Evolutionary conservation across 2,329 filamentous ascomycete species (phyloP).

Genomic region (Aureobasidium sp.): DNA sequence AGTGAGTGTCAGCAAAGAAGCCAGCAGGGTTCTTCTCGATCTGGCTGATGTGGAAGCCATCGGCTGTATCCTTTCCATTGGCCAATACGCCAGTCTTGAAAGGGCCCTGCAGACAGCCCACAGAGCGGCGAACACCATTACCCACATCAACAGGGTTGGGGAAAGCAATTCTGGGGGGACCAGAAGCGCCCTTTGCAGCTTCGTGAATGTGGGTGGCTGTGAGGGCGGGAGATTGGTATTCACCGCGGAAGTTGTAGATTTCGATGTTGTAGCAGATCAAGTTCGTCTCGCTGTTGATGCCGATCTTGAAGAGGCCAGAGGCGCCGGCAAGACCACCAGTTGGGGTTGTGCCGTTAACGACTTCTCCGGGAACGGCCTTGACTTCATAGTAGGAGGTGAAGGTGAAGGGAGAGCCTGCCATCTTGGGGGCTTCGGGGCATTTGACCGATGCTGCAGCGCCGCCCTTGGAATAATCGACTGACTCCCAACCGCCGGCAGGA

Average conservation of each 20-base stretch:
- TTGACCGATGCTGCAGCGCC: background rate
- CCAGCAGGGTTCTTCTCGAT: slow-evolving; percentile 45
- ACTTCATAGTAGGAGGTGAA: slow-evolving; percentile 47
- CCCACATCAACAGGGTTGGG: slow-evolving; percentile 42
- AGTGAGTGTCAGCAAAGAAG: slow-evolving; percentile 51
- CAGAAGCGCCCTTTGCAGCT: slow-evolving; percentile 38
- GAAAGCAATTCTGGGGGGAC: slow-evolving; percentile 48
- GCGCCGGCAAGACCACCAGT: slow-evolving; percentile 39
- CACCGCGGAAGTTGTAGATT: slow-evolving; percentile 42
- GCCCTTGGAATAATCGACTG: slow-evolving; percentile 4
- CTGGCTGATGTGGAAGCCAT: slow-evolving; percentile 43
- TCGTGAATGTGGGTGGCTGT: slow-evolving; percentile 53
- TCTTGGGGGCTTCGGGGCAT: background rate
- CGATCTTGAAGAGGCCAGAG: slow-evolving; percentile 46
- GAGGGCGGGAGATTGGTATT: slow-evolving; percentile 44
- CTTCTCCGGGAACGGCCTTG: slow-evolving; percentile 44
- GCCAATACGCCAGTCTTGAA: slow-evolving; percentile 39
- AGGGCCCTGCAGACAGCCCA: slow-evolving; percentile 40
- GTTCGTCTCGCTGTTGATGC: slow-evolving; percentile 43
- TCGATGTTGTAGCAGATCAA: slow-evolving; percentile 47
- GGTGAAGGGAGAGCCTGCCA: slow-evolving; percentile 14
- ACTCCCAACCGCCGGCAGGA: slow-evolving; percentile 13
- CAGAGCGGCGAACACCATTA: slow-evolving; percentile 29
- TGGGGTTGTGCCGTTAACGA: slow-evolving; percentile 30
- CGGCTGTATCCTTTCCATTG: slow-evolving; percentile 40